A percentile compares a stretch with the other conserved stretches of the same genome.
Conservation (phyloP, 768 basidiomycete species). For the Dendrothele bispora region DNA sequence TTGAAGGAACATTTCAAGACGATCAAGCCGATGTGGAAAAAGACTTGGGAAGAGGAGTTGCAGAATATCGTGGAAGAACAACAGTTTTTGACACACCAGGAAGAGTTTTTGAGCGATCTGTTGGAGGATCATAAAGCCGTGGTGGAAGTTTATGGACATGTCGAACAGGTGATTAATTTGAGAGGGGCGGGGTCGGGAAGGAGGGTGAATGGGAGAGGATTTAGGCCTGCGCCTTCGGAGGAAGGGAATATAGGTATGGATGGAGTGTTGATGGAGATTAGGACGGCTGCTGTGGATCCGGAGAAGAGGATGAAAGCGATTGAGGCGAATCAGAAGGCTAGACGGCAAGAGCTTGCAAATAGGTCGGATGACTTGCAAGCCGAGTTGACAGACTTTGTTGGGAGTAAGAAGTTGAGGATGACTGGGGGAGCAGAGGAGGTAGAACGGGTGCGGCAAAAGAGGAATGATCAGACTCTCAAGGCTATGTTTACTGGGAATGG, state of each 20-base stretch:
- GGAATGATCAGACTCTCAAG: slow-evolving; percentile 83
- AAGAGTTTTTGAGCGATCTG: slow-evolving; percentile 86
- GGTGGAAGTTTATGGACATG: slow-evolving; percentile 81
- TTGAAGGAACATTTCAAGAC: slow-evolving; percentile 84
- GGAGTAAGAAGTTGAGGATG: slow-evolving; percentile 86
- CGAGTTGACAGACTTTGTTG: slow-evolving; percentile 86
- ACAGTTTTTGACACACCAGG: slow-evolving; percentile 89
- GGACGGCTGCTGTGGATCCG: slow-evolving; percentile 79
- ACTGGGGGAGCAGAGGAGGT: slow-evolving; percentile 93
- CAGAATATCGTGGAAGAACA: slow-evolving; percentile 98
- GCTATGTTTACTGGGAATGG: slow-evolving; percentile 73
- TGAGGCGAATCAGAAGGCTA: slow-evolving; percentile 77
- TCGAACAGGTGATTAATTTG: slow-evolving; percentile 83
- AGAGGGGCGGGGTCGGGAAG: slow-evolving; percentile 46
- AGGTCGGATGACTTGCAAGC: slow-evolving; percentile 81
- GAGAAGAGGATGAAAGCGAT: slow-evolving; percentile 89
- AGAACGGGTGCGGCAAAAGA: slow-evolving; percentile 83
- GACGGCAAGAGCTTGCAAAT: slow-evolving; percentile 72
- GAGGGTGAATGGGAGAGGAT: slow-evolving; percentile 43
- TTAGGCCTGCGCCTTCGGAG: slow-evolving; percentile 62
- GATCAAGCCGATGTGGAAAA: slow-evolving; percentile 96
- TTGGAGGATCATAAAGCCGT: slow-evolving; percentile 93
- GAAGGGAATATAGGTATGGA: slow-evolving; percentile 67
- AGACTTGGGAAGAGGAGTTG: slow-evolving; percentile 96
- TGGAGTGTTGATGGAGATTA: slow-evolving; percentile 90